Evolutionary conservation across 2,329 filamentous ascomycete species (phyloP), one percentile per base, ranked within the genome.

Genomic region (Xylariaceae sp.): DNA sequence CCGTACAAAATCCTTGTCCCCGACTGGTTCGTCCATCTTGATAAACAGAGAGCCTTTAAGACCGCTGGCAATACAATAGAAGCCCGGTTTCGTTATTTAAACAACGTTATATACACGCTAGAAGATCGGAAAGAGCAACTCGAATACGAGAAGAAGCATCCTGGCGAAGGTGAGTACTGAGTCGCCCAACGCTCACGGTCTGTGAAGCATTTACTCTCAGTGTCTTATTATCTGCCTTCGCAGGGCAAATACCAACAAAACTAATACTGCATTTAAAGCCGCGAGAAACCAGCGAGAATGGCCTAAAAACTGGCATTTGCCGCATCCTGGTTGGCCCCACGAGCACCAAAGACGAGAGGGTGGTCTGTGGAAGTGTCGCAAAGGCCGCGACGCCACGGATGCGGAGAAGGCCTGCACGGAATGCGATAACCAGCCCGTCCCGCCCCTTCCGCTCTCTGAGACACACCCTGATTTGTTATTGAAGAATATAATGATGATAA

Each of bases 331-430:
- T 9, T 57, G 55, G 55, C 44, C 31, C 8, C 32, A 46, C 18
- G 23, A 38, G 3, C 35, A 44, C 9, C 46, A 46, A 23, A 48
- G 24, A 27, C 12, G 21, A 26, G 19, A 40, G 3, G 55, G 53
- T n/a, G 54, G 54, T 11, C 55, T 36, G 44, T 57, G 53, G 53
- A 54, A 46, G 24, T 57, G 55, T 36, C 38, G 45, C 24, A 46
- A 36, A 32, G 45, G 43, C 5, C 36, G 34, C 1, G 23, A n/a
- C 17, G 45, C 43, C 24, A 27, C 35, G 13, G 28, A 16, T 5
- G 37, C 43, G 5, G 45, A 48, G 33, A 48, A 46, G 5, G 29
- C 18, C 1, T 48, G 45, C 34, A 30, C 5, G 16, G 12, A 38
- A 26, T 48, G 45, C 23, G 12, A 9, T 18, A n/a, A 37, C 5